Base-by-base conservation (phyloP, 2,329 filamentous ascomycete species). In the Phialocephala sp. region DNA sequence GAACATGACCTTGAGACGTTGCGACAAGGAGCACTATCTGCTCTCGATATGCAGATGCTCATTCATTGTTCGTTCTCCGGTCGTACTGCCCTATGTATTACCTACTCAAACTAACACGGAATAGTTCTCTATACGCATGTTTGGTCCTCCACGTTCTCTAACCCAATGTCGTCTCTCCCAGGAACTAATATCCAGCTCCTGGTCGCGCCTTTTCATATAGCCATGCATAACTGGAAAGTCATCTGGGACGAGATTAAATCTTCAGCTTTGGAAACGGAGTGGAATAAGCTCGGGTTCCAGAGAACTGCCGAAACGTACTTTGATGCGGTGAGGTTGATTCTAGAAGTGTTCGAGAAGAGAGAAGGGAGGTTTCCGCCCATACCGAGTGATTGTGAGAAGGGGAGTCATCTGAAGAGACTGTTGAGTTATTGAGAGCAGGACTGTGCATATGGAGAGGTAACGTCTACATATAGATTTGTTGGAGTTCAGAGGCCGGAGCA, bases 31-130 rank as follows among this genome's bases (percentile, higher is more conserved):
- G 65, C 66, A 12, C 45, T 76, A 43, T 74, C 68, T 35, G 69
- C 70, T 15, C 54, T 74, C 37, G 74, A 76, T 65, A 72, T 76
- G 72, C 73, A 75, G n/a, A 72, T 74, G 63, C 68, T 76, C 4
- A 73, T 76, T 15, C 71, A 76, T 62, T 69, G 73, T 68, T 12
- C 36, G 45, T 57, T 20, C n/a, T 9, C 18, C 39, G n/a, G 50
- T 18, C 9, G 36, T 11, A 4, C 24, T 8, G 14, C 11, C 2
- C 20, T 8, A 22, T 20, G 15, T 41, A 43, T 41, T 15, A 2
- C 37, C 2, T 2, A 37, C 8, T 24, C 11, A 43, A 20, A 18
- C 63, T 65, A 20, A 65, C 58, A 52, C 1, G n/a, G 14, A 20
- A 20, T 27, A 75, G 73, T 73, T 32, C 64, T 75, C 8, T 76